Base-by-base conservation (phyloP, 1,284 basidiomycete genomes). In the Cryptococcus sp. region DNA sequence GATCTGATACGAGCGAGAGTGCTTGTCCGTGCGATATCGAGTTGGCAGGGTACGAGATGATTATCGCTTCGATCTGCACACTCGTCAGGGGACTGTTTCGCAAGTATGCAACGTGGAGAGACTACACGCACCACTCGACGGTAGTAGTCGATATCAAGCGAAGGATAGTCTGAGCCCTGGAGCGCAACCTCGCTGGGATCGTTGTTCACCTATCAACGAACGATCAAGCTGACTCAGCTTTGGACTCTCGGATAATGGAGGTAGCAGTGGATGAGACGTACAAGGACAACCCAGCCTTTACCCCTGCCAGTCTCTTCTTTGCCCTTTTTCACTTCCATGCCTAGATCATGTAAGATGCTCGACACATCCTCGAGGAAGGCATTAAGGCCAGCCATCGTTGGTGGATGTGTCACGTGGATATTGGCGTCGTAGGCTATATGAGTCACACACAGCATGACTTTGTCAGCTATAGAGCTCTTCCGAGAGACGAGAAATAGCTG, bases 121-220 rank as follows among this genome's bases (percentile, higher is more conserved):
- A 61, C 71, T 5, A 35, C 10, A 35, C 31, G 55, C 19, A 77
- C 73, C 15, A 78, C 54, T 41, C 61, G 56, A 27, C 72, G 65
- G 59, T 67, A 75, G 54, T 70, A 79, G 5, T 70, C 61, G n/a
- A 79, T 61, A 57, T 79, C 75, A 20, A 69, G 50, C 0, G 75
- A 62, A 2, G 68, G 55, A n/a, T 74, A 68, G 53, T 79, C 76
- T 0, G 74, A 74, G 3, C 72, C 74, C 15, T 56, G 48, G 35
- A 64, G 44, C 10, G 69, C 69, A n/a, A 72, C 59, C n/a, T 70
- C 71, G 10, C 61, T 62, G 1, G 69, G 59, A 41, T 77, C 75
- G 8, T 53, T 64, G 53, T 77, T 76, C 41, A 68, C 56, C 65
- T 75, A 49, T 8, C 6, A n/a, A 45, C 31, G 2, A 10, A 45